These are phyloP conservation scores for Fusarium musae DNA, from an alignment of 2,329 filamentous ascomycete genomes.

Conservation along the genomic window DNA sequence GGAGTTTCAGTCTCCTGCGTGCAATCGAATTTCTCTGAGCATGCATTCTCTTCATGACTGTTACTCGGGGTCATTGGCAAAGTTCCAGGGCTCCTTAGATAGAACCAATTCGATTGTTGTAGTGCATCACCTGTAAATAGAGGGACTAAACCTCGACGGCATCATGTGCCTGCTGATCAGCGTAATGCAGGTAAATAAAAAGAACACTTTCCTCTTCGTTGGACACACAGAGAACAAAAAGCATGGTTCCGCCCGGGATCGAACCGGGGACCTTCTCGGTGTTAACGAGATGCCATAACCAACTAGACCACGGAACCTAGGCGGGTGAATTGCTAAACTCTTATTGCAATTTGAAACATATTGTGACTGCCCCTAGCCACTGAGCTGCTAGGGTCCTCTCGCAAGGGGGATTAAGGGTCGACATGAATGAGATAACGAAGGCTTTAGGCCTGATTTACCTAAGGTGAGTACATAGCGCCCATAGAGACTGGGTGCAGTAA, in stretches of 20 bases:
- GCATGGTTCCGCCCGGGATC: slow-evolving; percentile 11
- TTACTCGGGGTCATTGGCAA: not conserved
- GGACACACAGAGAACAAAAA: not conserved
- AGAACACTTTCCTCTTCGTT: not conserved
- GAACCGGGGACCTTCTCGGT: slow-evolving; percentile 18
- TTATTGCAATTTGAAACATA: rapidly evolving
- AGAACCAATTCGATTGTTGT: not conserved
- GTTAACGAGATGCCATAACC: slow-evolving; percentile 22
- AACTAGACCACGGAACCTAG: slow-evolving; percentile 41
- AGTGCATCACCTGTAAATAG: not conserved
- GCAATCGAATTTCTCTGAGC: not conserved
- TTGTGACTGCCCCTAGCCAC: rapidly evolving
- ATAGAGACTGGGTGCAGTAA: not conserved
- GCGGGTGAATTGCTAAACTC: not conserved
- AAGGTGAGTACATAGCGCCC: not conserved
- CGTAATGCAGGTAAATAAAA: not conserved
- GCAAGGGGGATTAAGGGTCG: not conserved
- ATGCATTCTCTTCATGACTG: not conserved
- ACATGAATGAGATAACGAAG: not conserved
- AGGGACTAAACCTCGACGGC: not conserved
- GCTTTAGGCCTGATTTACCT: not conserved
- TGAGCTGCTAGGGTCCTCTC: not conserved
- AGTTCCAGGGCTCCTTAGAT: not conserved
- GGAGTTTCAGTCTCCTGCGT: not conserved
- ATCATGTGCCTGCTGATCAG: not conserved